Conservation (phyloP, 768 basidiomycete genomes). For the Melanogaster broomeanus region DNA sequence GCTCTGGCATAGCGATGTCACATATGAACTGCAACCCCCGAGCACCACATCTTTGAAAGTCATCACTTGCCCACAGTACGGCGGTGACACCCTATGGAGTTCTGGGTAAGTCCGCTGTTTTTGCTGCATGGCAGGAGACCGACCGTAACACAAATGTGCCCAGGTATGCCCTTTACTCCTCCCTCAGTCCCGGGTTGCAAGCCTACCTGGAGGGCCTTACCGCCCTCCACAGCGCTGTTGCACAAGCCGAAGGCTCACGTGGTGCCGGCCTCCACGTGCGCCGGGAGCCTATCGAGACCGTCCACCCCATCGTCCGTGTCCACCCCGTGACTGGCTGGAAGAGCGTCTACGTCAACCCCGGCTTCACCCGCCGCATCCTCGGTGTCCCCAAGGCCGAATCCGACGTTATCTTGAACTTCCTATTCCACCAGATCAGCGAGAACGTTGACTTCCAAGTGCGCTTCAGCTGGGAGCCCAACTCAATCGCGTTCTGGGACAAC, state of each 20-base stretch:
- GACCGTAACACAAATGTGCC: constrained; percentile 1
- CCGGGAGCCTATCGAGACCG: constrained; percentile 63
- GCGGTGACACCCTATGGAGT: constrained; percentile 82
- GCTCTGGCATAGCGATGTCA: constrained; percentile 81
- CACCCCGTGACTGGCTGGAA: constrained; percentile 87
- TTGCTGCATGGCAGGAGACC: neutral
- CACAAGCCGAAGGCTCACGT: constrained; percentile 74
- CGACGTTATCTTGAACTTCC: constrained; percentile 67
- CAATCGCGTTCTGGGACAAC: constrained; percentile 88
- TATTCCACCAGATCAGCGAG: constrained; percentile 70
- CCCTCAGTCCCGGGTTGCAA: constrained; percentile 73
- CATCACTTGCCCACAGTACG: constrained; percentile 66
- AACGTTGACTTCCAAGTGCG: constrained; percentile 76
- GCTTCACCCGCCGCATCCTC: constrained; percentile 79
- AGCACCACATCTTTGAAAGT: constrained; percentile 76
- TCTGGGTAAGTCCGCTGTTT: constrained; percentile 55
- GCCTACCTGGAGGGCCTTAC: constrained; percentile 72
- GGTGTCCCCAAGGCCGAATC: constrained; percentile 82
- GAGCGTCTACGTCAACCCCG: constrained; percentile 80
- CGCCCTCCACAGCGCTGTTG: constrained; percentile 76
- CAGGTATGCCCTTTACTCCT: constrained; percentile 84
- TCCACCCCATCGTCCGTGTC: constrained; percentile 83
- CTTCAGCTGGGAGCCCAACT: constrained; percentile 76
- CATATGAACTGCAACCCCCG: constrained; percentile 84
- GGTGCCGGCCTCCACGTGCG: constrained; percentile 72